Conservation (phyloP, 1,284 basidiomycete species). For the Ganoderma sinense region DNA sequence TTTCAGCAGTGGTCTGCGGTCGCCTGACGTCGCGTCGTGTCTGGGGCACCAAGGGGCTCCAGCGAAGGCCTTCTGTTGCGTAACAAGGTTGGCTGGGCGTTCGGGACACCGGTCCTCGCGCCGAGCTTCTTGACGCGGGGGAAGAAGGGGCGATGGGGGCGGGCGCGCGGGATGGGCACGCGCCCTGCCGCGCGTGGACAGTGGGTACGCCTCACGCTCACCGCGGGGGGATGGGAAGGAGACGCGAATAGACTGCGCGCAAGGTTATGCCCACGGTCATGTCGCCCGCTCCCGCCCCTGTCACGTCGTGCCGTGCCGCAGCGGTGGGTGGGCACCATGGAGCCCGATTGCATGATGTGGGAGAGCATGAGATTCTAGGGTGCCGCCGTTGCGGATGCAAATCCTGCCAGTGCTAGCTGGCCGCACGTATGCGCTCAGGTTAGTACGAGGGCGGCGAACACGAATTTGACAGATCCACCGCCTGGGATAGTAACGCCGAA, state of each 20-base stretch:
- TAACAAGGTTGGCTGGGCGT: background rate
- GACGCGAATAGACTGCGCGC: slow-evolving; percentile 12
- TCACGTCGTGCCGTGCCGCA: background rate
- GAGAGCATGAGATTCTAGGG: background rate
- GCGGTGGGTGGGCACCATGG: background rate
- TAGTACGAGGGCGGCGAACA: background rate
- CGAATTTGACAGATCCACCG: slow-evolving; percentile 11
- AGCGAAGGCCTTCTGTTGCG: background rate
- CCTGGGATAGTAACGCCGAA: background rate
- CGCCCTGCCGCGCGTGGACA: background rate
- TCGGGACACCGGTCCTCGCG: background rate
- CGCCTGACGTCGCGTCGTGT: background rate
- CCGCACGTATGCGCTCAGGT: background rate
- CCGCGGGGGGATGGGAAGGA: slow-evolving; percentile 5
- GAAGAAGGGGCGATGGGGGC: slow-evolving; percentile 4
- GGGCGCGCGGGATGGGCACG: slow-evolving; percentile 1
- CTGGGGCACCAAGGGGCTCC: background rate
- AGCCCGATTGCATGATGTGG: background rate
- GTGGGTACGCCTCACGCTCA: background rate
- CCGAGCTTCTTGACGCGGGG: background rate
- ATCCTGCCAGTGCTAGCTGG: slow-evolving; percentile 6
- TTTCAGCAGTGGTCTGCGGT: background rate
- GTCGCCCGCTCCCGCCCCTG: slow-evolving; percentile 2
- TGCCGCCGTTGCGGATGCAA: background rate
- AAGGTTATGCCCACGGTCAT: slow-evolving; percentile 8